A percentile compares a stretch with the other conserved stretches of the same genome.
phyloP scores from a whole-genome alignment of 495 filamentous ascomycete genomes.

The Aspergillus funiculosus region DNA sequence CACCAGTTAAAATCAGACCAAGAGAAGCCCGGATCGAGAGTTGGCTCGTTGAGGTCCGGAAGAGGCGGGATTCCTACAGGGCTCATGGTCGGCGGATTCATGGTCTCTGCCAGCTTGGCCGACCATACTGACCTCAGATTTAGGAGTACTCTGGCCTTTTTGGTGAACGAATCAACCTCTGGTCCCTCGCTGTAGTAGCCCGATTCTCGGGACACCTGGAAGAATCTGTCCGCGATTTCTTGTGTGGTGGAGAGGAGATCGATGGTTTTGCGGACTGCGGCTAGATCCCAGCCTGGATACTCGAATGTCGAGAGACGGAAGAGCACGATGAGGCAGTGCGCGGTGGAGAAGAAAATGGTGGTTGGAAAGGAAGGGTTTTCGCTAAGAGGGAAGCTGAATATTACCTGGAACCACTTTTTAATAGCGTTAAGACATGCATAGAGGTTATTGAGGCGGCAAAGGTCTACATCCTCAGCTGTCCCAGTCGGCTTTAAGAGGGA shows the following conservation, averaged over 20 bases:
- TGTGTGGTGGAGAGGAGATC: conserved; percentile 10
- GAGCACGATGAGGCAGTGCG: conserved; percentile 14
- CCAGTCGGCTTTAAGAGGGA: conserved; percentile 1
- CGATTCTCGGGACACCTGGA: not conserved
- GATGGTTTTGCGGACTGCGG: conserved; percentile 1
- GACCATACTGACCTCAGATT: no score
- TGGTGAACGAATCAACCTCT: not conserved
- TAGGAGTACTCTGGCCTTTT: not conserved
- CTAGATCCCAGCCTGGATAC: conserved; percentile 18
- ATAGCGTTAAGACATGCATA: conserved; percentile 19
- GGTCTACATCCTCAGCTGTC: not conserved
- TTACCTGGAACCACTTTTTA: conserved; percentile 8
- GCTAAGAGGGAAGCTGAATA: conserved; percentile 7
- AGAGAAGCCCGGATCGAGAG: no score
- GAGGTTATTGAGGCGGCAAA: conserved; percentile 13
- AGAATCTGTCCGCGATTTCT: not conserved
- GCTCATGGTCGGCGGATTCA: no score
- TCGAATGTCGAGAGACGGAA: conserved; percentile 19
- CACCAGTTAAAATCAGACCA: no score
- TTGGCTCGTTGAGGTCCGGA: no score
- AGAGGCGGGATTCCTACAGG: no score
- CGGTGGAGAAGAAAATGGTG: conserved; percentile 8
- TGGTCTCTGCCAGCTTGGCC: no score
- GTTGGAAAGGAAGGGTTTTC: conserved; percentile 7
- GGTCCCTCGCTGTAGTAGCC: not conserved